phyloP scores from a whole-genome alignment of 176 grass and related monocot species.

The Oryza longistaminata region DNA sequence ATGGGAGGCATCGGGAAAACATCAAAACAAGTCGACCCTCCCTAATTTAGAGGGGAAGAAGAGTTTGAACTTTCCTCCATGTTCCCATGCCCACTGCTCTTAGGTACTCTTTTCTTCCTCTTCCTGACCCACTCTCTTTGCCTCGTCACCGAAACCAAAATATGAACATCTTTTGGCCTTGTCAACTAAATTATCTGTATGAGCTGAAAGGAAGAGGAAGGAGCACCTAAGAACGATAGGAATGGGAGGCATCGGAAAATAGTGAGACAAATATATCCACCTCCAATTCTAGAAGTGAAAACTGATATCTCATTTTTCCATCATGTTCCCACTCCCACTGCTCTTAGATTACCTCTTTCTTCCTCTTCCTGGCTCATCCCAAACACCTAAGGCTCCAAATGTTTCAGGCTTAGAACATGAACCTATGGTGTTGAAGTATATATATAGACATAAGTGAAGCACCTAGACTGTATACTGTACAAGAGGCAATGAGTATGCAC shows the following conservation, averaged over 20 bases:
- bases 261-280: constrained; percentile 7
- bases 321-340: constrained; percentile 51
- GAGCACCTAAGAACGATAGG: constrained; percentile 12
- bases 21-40: background rate
- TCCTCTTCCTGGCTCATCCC: constrained; percentile 40
- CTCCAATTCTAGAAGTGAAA: constrained; percentile 5
- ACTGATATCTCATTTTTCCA: constrained; percentile 19
- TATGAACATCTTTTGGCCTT: background rate
- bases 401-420: background rate
- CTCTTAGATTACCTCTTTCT: constrained; percentile 40
- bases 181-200: background rate
- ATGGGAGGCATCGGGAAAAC: constrained; percentile 31
- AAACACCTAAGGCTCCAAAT: background rate
- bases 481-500: background rate
- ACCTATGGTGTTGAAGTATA: background rate
- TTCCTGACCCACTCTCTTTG: background rate
- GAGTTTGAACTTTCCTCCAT: background rate
- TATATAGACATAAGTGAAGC: constrained; percentile 12
- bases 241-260: constrained; percentile 37
- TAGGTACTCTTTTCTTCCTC: constrained; percentile 10
- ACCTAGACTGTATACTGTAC: background rate
- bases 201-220: constrained; percentile 5
- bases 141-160: background rate
- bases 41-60: background rate
- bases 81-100: background rate